phyloP scores from a whole-genome alignment of 768 basidiomycete species.

The Hortiboletus flavorubellus region DNA sequence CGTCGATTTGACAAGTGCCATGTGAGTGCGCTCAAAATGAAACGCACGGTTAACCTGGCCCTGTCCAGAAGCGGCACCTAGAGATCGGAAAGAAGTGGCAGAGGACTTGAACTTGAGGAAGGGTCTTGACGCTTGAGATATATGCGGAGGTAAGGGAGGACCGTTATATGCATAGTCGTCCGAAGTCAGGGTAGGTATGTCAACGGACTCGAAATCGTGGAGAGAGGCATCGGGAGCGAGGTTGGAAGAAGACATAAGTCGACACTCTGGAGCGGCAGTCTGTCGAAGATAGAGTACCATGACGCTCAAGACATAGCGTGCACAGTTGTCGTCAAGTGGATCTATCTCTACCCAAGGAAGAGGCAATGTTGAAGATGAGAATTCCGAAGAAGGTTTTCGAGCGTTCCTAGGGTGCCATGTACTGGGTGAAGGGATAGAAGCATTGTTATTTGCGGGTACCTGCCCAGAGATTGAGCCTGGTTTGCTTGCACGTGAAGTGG shows the following conservation, averaged over 20 bases:
- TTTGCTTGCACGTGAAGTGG: slow-evolving; percentile 43
- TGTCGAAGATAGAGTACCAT: slow-evolving; percentile 82
- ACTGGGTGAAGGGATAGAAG: slow-evolving; percentile 35
- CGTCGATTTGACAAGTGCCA: slow-evolving; percentile 53
- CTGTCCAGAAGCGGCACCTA: slow-evolving; percentile 30
- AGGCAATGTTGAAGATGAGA: slow-evolving; percentile 29
- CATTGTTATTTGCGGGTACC: slow-evolving; percentile 28
- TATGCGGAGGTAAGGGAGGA: slow-evolving; percentile 37
- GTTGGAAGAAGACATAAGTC: slow-evolving; percentile 58
- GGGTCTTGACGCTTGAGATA: slow-evolving; percentile 37
- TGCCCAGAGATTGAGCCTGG: slow-evolving; percentile 31
- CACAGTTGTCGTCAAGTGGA: slow-evolving; percentile 77
- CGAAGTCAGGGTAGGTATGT: slow-evolving; percentile 30
- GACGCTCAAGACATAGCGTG: slow-evolving; percentile 76
- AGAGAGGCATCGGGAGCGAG: slow-evolving; percentile 61
- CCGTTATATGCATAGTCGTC: slow-evolving; percentile 20
- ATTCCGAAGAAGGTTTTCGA: slow-evolving; percentile 44
- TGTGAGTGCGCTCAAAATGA: slow-evolving; percentile 60
- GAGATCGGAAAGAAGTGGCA: slow-evolving; percentile 40
- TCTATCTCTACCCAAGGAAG: slow-evolving; percentile 59
- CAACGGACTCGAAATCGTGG: slow-evolving; percentile 68
- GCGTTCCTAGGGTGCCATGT: slow-evolving; percentile 25
- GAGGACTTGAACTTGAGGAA: slow-evolving; percentile 34
- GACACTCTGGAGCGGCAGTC: slow-evolving; percentile 53
- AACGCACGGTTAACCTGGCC: slow-evolving; percentile 25